Base-by-base conservation (phyloP, 2,329 filamentous ascomycete genomes). In the Ascochyta rabiei region DNA sequence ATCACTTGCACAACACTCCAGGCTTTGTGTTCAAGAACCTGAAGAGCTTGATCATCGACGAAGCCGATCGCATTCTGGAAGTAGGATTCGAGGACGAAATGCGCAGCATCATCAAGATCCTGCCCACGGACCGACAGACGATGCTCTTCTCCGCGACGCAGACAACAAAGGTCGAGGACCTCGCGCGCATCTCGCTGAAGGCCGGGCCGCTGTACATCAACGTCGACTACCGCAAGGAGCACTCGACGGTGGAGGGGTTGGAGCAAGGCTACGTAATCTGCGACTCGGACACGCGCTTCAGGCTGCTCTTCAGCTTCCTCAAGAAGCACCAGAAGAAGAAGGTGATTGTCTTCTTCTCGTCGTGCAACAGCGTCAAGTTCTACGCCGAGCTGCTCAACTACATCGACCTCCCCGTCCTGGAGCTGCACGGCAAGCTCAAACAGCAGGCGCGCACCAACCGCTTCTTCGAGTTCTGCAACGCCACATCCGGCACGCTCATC, bases 111-210 rank as follows among this genome's bases (percentile, higher is more conserved):
- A 88, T 98, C 76, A 96, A 96, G 82, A 95, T 98, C 50, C 80
- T 98, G 16, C 72, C 93, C 41, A 89, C 89, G 64, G 88, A 96
- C 53, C 86, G 95, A 56, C 93, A 98, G 77, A 97, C 93, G 0
- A 95, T 96, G 88, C 85, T 99, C n/a, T 99, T 99, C 82, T 97
- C 92, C 13, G 95, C 95, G 13, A 99, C 95, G 4, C 95, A 98
- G 77, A 99, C 95, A 3, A 98, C 93, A 51, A 98, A 99, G 79
- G 95, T 99, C 64, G 93, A 98, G 77, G 95, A 99, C 76, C 83
- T 99, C 49, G 95, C 95, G 1, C 84, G 95, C 60, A 96, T 99
- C 72, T 99, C 95, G 4, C 83, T 99, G 42, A 86, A 92, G 31
- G 89, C 91, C 0, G 93, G 93, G 2, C 95, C 95, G 1, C 81